Evolutionary conservation across 1,284 basidiomycete genomes (phyloP), one percentile per base, ranked within the genome.

Genomic region (Cryptococcus sp.): DNA sequence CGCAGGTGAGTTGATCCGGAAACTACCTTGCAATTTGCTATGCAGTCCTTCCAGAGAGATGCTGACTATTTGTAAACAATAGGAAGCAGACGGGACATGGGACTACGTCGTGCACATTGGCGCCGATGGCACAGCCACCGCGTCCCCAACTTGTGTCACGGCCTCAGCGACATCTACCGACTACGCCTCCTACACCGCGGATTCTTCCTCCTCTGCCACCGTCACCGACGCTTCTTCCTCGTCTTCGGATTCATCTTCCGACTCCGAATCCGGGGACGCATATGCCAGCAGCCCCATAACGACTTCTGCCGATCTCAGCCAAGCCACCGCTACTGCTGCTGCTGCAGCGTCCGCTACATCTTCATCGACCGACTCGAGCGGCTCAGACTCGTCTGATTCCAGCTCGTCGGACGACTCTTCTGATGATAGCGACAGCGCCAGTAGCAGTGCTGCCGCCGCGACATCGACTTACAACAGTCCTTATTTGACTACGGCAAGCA

Each of bases 61-160:
- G 22, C 19, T 52, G 40, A 23, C 15, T 53, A 13, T 0, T 11
- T 35, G 19, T 11, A 16, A 13, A 13, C 51, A 19, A 16, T 47
- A 74, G 71, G 71, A 75, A 57, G 66, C 76, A 25, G 76, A 79
- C 53, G 78, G 76, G 39, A 55, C 68, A 7, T 79, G 76, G 78
- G 76, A 79, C 56, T 79, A 79, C 42, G 69, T 77, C 39, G 71
- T 78, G 10, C 64, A 72, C 49, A 64, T 79, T 22, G 76, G 78
- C 25, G 35, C 62, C 5, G 78, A 79, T 54, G 78, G 78, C 10
- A 76, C 71, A 7, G 74, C 75, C 2, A 79, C 78, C 13, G 75
- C 78, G 19, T 65, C 65, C 1, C 75, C 78, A 3, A 74, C 73
- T 11, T 77, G 61, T 54, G 60, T 70, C 27, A 50, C 71, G 19